phyloP scores from a whole-genome alignment of 1,284 basidiomycete species.

The Malassezia slooffiae region DNA sequence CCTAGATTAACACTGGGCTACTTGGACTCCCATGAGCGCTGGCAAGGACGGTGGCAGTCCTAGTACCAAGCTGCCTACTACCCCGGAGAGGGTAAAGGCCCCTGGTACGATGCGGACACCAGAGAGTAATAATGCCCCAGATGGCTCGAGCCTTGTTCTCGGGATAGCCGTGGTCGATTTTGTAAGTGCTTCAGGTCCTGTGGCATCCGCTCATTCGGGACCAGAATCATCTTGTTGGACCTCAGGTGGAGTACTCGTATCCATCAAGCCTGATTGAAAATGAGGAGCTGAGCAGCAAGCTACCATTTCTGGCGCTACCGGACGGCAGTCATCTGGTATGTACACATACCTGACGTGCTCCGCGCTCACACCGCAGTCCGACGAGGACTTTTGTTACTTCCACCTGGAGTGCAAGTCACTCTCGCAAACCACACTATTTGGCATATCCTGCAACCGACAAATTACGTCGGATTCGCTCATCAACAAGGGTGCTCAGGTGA shows the following conservation, averaged over 20 bases:
- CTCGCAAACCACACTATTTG: constrained; percentile 24
- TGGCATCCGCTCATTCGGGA: background rate
- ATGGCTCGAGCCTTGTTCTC: too few species aligned
- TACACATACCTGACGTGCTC: background rate
- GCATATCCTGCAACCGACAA: constrained; percentile 66
- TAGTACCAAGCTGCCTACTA: too few species aligned
- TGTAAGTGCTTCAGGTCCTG: constrained; percentile 5
- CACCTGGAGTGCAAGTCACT: constrained; percentile 53
- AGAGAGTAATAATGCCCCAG: too few species aligned
- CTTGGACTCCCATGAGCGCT: too few species aligned
- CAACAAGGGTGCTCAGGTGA: constrained; percentile 73
- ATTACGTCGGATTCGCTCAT: constrained; percentile 71
- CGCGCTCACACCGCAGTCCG: constrained; percentile 53
- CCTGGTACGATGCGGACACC: too few species aligned
- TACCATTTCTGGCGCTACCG: constrained; percentile 93
- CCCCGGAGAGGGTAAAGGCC: too few species aligned
- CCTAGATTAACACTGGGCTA: too few species aligned
- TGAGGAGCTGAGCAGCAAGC: constrained; percentile 47
- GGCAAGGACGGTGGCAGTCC: too few species aligned
- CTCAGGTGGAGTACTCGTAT: constrained; percentile 40
- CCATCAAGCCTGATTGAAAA: constrained; percentile 32
- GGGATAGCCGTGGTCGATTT: constrained; percentile 45
- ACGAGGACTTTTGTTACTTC: constrained; percentile 96
- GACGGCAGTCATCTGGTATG: constrained; percentile 85
- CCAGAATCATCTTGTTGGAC: constrained; percentile 40